Percentiles rank a stretch among this genome's conserved stretches.
Conservation (phyloP, 2,329 filamentous ascomycete species). For the Coniochaeta sp. region DNA sequence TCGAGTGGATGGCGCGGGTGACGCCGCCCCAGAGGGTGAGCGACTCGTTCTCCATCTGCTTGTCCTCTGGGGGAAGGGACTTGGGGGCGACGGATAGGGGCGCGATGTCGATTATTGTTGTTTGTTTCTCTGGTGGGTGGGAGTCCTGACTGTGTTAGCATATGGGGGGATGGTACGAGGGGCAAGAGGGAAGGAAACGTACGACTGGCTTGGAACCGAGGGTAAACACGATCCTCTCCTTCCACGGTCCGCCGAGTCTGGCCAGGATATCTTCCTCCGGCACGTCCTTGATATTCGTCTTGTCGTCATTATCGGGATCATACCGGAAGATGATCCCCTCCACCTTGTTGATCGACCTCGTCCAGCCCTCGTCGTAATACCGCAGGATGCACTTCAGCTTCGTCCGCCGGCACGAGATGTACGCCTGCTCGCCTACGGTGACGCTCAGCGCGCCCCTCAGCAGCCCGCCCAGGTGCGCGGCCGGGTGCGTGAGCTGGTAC, state of each 20-base stretch:
- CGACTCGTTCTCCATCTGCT: slow-evolving; percentile 85
- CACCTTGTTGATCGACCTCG: slow-evolving; percentile 84
- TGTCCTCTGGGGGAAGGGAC: slow-evolving; percentile 65
- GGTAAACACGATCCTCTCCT: slow-evolving; percentile 58
- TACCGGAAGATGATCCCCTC: slow-evolving; percentile 88
- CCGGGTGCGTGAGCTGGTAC: slow-evolving; percentile 90
- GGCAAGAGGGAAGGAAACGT: slow-evolving; percentile 25
- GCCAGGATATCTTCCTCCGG: slow-evolving; percentile 77
- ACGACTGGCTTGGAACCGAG: slow-evolving; percentile 55
- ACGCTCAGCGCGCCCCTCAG: slow-evolving; percentile 82
- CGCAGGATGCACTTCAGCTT: slow-evolving; percentile 86
- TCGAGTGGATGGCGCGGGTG: slow-evolving; percentile 74
- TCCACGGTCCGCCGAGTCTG: slow-evolving; percentile 81
- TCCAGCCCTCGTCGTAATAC: slow-evolving; percentile 94
- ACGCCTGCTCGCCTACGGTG: slow-evolving; percentile 83
- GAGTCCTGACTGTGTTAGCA: slow-evolving; percentile 24
- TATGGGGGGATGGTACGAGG: slow-evolving; percentile 2
- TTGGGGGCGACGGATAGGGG: slow-evolving; percentile 77
- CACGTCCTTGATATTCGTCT: slow-evolving; percentile 75
- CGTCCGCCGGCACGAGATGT: slow-evolving; percentile 83
- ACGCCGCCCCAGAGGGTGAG: slow-evolving; percentile 82
- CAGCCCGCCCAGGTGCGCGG: slow-evolving; percentile 85
- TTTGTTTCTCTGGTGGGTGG: slow-evolving; percentile 51
- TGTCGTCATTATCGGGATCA: slow-evolving; percentile 78
- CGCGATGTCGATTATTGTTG: slow-evolving; percentile 79